phyloP scores from a whole-genome alignment of 129 eudicot genomes.

The Solidago caesia region DNA sequence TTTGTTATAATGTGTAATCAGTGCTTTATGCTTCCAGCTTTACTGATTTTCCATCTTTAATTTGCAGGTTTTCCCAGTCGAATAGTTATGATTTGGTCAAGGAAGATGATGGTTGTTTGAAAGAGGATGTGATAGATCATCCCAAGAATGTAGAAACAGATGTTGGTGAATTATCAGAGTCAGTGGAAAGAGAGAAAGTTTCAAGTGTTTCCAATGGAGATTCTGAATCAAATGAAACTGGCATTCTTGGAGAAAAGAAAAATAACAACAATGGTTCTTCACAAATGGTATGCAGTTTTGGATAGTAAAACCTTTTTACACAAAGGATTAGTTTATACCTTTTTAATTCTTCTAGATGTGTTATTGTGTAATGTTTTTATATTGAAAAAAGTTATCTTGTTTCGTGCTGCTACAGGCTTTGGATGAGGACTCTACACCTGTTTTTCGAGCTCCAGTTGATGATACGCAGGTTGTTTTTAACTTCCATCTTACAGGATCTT shows the following conservation, averaged over 20 bases:
- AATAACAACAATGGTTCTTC: constrained; percentile 26
- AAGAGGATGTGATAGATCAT: constrained; percentile 32
- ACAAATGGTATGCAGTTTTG: constrained; percentile 34
- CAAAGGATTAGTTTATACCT: neutral
- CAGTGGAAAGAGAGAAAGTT: constrained; percentile 34
- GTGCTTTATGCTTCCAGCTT: neutral
- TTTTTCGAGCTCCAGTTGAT: constrained; percentile 62
- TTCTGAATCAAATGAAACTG: constrained; percentile 19
- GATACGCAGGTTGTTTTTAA: constrained; percentile 70
- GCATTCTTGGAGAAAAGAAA: constrained; percentile 28
- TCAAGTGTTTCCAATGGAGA: constrained; percentile 14
- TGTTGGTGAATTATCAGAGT: constrained; percentile 22
- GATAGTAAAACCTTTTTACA: neutral
- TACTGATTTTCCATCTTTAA: constrained; percentile 4
- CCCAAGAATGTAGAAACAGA: constrained; percentile 30
- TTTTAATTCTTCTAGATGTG: neutral
- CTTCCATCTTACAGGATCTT: neutral
- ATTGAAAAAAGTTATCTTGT: neutral
- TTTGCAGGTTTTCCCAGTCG: constrained; percentile 35
- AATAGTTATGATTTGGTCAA: constrained; percentile 2
- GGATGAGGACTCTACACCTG: constrained; percentile 49
- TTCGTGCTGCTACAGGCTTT: constrained; percentile 38
- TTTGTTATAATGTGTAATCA: neutral
- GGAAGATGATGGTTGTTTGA: constrained; percentile 31
- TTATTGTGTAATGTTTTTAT: neutral